Base-by-base conservation (phyloP, 116 monocot genomes). In the Zostera marina region DNA sequence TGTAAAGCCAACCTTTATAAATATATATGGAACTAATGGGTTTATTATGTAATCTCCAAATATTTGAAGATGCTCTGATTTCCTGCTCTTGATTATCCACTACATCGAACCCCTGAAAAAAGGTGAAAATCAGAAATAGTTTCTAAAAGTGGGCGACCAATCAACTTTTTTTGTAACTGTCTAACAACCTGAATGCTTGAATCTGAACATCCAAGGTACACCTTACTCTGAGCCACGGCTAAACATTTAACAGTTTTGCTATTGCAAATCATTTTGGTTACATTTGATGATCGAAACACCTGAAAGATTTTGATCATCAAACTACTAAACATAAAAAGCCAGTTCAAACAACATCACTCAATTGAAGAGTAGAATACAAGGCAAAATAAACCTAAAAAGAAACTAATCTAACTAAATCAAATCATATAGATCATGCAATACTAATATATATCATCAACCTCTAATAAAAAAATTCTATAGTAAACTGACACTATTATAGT, bases 121-220 rank as follows among this genome's bases (percentile, higher is more conserved):
- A 45, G 10, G 9, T 14, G 8, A 44, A 56, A 56, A 15, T 56
- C 7, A 56, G 13, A 14, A 55, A 58, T 58, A 42, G 20, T 15
- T 59, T 44, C 44, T 22, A 11, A 3, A 32, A 32, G 32, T 32
- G 26, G 21, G 10, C 3, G 12, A 17, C 42, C 9, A 20, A 23
- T 41, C 9, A 21, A 9, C 22, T 59, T 9, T 22, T 49, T 38
- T n/a, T 17, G 19, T 26, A 11, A 47, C 26, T 40, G 25, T 46
- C 4, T 44, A 62, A 74, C 71, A 42, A 96, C 89, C 85, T 82
- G 79, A 57, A 96, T 82, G 63, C 96, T 96, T 47, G 82, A 82
- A 69, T 96, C 89, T 17, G 69, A 45, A 61, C 89, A 89, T 16
- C 96, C 96, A 59, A 82, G 53, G 56, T 80, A 89, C 57, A 78